Conservation (phyloP, 495 filamentous ascomycete genomes). For the Pyrenula massariospora region DNA sequence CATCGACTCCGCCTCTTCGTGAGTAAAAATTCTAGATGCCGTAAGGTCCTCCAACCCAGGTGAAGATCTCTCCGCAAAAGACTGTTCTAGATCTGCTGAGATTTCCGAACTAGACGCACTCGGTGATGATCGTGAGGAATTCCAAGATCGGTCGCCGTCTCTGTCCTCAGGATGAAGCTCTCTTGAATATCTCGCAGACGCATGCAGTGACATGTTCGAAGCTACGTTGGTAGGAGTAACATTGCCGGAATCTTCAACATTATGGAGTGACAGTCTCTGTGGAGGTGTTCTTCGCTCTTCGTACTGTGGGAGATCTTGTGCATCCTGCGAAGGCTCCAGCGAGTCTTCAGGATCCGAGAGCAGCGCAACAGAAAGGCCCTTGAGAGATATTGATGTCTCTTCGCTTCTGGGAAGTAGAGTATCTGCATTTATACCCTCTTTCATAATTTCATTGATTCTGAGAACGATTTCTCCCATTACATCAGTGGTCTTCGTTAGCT, state of each 20-base stretch:
- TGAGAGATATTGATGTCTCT: background rate
- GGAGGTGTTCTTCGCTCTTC: background rate
- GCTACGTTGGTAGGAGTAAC: background rate
- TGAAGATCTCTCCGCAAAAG: background rate
- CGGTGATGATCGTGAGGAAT: background rate
- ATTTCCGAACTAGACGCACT: background rate
- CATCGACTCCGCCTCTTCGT: constrained; percentile 91
- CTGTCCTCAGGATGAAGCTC: background rate
- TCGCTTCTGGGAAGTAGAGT: background rate
- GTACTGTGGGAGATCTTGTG: background rate
- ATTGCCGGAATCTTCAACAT: background rate
- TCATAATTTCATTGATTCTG: background rate
- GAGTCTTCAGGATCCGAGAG: background rate
- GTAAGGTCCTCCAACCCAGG: constrained; percentile 36
- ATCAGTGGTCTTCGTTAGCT: background rate
- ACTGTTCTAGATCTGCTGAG: background rate
- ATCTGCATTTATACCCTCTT: background rate
- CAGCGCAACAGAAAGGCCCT: background rate
- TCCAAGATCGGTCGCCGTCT: background rate
- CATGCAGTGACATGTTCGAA: background rate
- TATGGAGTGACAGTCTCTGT: background rate
- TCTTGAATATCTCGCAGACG: background rate
- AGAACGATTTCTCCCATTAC: background rate
- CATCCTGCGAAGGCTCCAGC: background rate
- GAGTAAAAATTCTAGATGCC: constrained; percentile 71